Evolutionary conservation across 1,284 basidiomycete species (phyloP).

Genomic region (Apiotrichum brassicae): DNA sequence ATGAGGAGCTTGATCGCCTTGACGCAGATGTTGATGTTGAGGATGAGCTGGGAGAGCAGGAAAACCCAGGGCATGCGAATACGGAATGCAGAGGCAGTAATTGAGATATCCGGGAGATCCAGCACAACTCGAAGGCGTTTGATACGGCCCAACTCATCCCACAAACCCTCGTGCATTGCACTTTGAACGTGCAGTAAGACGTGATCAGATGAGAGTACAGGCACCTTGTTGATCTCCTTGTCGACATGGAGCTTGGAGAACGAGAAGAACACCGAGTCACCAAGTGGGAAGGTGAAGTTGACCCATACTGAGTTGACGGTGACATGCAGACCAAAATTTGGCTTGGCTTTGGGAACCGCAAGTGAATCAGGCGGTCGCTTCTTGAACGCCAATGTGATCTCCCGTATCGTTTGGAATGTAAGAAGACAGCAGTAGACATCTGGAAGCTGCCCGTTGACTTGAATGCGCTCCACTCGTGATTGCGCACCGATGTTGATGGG

Average conservation of each 20-base stretch:
- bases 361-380: neutral
- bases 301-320: constrained; percentile 27
- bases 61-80: constrained; percentile 76
- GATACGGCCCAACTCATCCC: constrained; percentile 73
- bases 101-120: constrained; percentile 17
- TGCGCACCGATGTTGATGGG: constrained; percentile 22
- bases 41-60: constrained; percentile 64
- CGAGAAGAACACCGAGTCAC: constrained; percentile 36
- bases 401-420: constrained; percentile 51
- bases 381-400: constrained; percentile 8
- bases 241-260: constrained; percentile 23
- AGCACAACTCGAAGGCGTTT: constrained; percentile 55
- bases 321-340: constrained; percentile 26
- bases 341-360: neutral
- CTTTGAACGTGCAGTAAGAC: constrained; percentile 50
- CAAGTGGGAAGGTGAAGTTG: constrained; percentile 41
- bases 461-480: constrained; percentile 27
- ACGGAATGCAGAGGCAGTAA: constrained; percentile 58
- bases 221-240: constrained; percentile 15
- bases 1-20: constrained; percentile 66
- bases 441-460: constrained; percentile 57
- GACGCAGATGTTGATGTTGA: constrained; percentile 58
- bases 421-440: constrained; percentile 70
- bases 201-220: constrained; percentile 39
- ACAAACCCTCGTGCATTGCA: constrained; percentile 48